A percentile compares a stretch with the other conserved stretches of the same genome.
Evolutionary conservation across 148 eudicot species (phyloP).

Genomic region (Silene conica): DNA sequence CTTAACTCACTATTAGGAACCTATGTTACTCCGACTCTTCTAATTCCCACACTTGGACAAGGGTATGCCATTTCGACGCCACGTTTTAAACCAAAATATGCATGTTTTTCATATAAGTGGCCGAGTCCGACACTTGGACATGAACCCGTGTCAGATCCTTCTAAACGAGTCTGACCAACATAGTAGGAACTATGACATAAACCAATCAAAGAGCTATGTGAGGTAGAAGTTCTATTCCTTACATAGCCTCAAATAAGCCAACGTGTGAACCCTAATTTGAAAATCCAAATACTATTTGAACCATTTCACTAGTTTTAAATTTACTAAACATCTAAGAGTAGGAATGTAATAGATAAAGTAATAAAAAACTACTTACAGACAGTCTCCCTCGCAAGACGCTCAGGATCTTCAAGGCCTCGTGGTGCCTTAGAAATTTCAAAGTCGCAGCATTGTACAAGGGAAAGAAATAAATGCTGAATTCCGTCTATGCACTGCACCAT

Average conservation of each 20-base stretch:
- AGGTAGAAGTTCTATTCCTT: too few species aligned
- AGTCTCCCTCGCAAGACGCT: slow-evolving; percentile 75
- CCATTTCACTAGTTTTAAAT: not conserved
- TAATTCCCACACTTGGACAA: too few species aligned
- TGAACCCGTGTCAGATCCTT: too few species aligned
- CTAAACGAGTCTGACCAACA: too few species aligned
- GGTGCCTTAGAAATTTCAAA: slow-evolving; percentile 58
- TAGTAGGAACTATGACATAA: too few species aligned
- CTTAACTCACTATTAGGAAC: not conserved
- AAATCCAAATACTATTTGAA: not conserved
- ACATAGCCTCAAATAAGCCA: not conserved
- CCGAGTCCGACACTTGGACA: too few species aligned
- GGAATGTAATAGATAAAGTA: not conserved
- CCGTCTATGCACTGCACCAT: slow-evolving; percentile 93
- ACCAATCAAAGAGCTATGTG: too few species aligned
- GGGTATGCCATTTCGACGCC: too few species aligned
- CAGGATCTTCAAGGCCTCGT: slow-evolving; percentile 77
- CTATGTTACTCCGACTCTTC: too few species aligned
- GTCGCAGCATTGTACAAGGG: slow-evolving; percentile 74
- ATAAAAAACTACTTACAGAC: slow-evolving; percentile 50
- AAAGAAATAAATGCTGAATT: slow-evolving; percentile 71
- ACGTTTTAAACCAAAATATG: too few species aligned
- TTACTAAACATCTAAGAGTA: too few species aligned
- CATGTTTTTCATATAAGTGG: too few species aligned
- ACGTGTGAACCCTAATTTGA: not conserved